Evolutionary conservation across 345 rosid genomes (phyloP).

Genomic region (Psidium guajava): DNA sequence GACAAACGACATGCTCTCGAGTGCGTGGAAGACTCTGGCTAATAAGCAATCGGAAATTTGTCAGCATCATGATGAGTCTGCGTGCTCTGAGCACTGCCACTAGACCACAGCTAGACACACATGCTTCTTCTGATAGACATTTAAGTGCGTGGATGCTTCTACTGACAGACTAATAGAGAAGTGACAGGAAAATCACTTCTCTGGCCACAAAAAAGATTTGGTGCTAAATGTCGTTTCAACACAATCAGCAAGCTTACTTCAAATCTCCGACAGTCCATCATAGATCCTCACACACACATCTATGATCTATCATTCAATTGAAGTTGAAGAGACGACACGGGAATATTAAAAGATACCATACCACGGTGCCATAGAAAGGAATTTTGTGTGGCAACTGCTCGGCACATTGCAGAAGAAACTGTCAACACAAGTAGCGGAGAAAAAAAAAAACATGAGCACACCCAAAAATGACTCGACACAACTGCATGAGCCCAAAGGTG

Average conservation of each 20-base stretch:
- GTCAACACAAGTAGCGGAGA: conserved; percentile 11
- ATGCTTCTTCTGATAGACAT: background rate
- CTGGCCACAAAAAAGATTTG: background rate
- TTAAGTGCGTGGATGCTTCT: background rate
- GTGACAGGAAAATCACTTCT: background rate
- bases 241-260: background rate
- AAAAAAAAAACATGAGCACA: background rate
- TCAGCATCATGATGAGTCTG: background rate
- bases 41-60: background rate
- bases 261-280: background rate
- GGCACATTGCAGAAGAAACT: conserved; percentile 77
- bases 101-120: background rate
- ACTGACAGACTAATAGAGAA: background rate
- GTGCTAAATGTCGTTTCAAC: background rate
- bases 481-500: background rate
- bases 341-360: conserved; percentile 20
- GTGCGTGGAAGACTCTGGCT: background rate
- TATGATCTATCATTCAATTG: background rate
- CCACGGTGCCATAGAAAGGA: conserved; percentile 86
- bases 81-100: background rate
- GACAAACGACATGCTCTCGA: background rate
- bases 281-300: background rate
- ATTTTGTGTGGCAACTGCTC: conserved; percentile 91
- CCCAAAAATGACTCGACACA: background rate
- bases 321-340: background rate